phyloP scores from a whole-genome alignment of 768 basidiomycete genomes.

The Xerocomellus amylosporus region DNA sequence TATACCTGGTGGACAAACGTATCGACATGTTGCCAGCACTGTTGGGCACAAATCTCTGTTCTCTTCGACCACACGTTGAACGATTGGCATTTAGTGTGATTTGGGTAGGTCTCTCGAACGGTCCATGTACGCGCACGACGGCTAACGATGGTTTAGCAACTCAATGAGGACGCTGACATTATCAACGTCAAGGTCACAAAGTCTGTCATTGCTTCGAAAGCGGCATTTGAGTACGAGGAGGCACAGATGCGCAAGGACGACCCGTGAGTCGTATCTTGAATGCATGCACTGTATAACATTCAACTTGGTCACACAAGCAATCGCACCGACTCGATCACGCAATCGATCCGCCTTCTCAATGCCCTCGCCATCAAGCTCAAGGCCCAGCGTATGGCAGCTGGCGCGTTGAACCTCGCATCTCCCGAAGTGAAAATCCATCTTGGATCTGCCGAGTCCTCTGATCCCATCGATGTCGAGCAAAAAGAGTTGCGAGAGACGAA shows the following conservation, averaged over 20 bases:
- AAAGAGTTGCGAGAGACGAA: constrained; percentile 93
- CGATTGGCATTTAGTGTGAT: constrained; percentile 92
- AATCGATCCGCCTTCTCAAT: constrained; percentile 87
- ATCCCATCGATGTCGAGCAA: constrained; percentile 96
- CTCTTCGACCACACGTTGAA: constrained; percentile 88
- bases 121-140: background rate
- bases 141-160: constrained; percentile 54
- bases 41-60: constrained; percentile 94
- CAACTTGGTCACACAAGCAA: constrained; percentile 43
- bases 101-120: constrained; percentile 60
- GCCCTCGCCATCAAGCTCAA: constrained; percentile 80
- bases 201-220: constrained; percentile 95
- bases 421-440: constrained; percentile 98
- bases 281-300: background rate
- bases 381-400: constrained; percentile 85
- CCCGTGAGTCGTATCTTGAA: constrained; percentile 48
- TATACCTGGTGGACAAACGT: constrained; percentile 97
- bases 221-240: constrained; percentile 95
- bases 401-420: constrained; percentile 96
- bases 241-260: constrained; percentile 95
- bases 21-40: constrained; percentile 97
- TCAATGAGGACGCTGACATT: constrained; percentile 85
- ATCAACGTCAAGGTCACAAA: constrained; percentile 90
- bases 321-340: constrained; percentile 75
- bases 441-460: constrained; percentile 88